Percentiles rank a stretch among this genome's conserved stretches.
Conservation (phyloP, 2,329 filamentous ascomycete genomes). For the Fusarium pseudograminearum region DNA sequence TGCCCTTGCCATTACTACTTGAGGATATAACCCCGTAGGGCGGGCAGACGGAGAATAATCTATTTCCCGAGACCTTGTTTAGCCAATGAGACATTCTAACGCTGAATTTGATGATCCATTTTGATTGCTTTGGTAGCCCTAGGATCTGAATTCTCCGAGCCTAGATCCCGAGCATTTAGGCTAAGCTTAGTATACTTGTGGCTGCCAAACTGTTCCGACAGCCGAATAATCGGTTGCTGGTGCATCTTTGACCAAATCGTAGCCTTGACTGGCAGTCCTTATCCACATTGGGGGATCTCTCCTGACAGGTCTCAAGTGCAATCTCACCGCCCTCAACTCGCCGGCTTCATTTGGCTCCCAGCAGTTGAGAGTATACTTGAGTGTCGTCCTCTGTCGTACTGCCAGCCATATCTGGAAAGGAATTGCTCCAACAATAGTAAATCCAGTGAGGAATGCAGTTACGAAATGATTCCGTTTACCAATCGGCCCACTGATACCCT, state of each 20-base stretch:
- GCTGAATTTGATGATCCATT: background rate
- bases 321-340: background rate
- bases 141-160: background rate
- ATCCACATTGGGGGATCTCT: conserved; percentile 6
- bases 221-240: background rate
- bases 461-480: conserved; percentile 3
- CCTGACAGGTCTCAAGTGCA: background rate
- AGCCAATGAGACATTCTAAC: background rate
- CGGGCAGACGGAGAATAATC: no score
- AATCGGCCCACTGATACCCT: conserved; percentile 1
- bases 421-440: background rate
- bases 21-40: background rate
- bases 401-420: conserved; percentile 9
- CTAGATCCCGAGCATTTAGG: background rate
- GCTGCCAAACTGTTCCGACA: conserved; percentile 1
- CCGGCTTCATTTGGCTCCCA: conserved; percentile 1
- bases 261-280: background rate
- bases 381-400: background rate
- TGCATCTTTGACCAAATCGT: background rate
- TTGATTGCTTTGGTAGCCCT: no score
- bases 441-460: background rate
- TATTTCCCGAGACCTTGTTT: background rate
- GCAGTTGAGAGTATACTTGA: conserved; percentile 7
- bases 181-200: background rate
- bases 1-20: background rate